Base-by-base conservation (phyloP, 768 basidiomycete species). In the Auricularia cornea region DNA sequence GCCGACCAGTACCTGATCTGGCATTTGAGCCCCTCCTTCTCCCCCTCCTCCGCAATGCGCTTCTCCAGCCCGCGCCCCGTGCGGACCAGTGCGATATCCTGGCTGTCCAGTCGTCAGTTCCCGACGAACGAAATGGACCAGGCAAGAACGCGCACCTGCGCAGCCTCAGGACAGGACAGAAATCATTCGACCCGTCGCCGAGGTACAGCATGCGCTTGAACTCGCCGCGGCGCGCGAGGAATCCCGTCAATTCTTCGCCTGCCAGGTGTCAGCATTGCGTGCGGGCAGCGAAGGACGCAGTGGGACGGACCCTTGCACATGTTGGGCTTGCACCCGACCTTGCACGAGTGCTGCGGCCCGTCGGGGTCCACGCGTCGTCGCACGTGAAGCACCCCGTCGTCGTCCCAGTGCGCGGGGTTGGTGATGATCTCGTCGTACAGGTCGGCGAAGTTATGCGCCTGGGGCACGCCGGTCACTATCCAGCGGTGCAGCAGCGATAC, bases 161-260 rank as follows among this genome's bases (percentile, higher is more conserved):
- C 60, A 98, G 78, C 60, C 88, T 85, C 54, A 98, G 77, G 61
- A 93, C 81, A 3, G 96, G 94, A 72, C 97, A 99, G 72, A 94
- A 96, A 73, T 99, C 97, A 73, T 98, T 98, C 18, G 82, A 80
- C 1, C 97, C 97, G 69, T 99, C 97, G 18, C 97, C 97, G 65
- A 98, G 81, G 72, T 97, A 99, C 52, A 91, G 80, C 67, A 97
- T 79, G 40, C 89, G 84, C 65, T 94, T 90, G 70, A 81, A 98
- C 1, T 77, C 71, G 11, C 80, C 78, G 64, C 88, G 79, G 52
- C 85, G 77, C 2, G 77, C 75, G 59, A 96, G 80, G 76, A 90
- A 98, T 1, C 85, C 85, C 11, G 87, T 83, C n/a, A 99, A 81
- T 72, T 99, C 97, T 66, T 92, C 88, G n/a, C 96, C 95, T 94